Evolutionary conservation across 257 asterid species (phyloP).

Genomic region (Schizonepeta tenuifolia): DNA sequence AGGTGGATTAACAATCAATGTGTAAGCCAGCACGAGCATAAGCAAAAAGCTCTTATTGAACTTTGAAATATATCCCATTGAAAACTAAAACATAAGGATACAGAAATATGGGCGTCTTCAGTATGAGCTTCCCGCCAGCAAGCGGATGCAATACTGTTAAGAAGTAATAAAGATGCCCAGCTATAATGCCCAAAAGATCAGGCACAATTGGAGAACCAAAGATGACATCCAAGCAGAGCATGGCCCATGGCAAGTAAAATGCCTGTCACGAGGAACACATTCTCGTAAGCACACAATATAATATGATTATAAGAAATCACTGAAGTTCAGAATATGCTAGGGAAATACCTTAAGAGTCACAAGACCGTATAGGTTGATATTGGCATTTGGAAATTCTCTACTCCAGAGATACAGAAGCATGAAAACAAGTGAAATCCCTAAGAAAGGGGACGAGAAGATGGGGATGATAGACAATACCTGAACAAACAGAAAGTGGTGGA

Average conservation of each 20-base stretch:
- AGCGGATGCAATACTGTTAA: slow-evolving; percentile 91
- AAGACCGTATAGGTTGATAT: slow-evolving; percentile 83
- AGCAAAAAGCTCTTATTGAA: neutral
- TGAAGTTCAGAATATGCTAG: slow-evolving; percentile 16
- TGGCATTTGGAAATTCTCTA: slow-evolving; percentile 90
- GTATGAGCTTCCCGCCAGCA: slow-evolving; percentile 75
- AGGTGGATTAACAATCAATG: neutral
- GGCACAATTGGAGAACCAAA: slow-evolving; percentile 80
- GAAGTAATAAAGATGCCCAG: slow-evolving; percentile 94
- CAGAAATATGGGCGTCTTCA: slow-evolving; percentile 80
- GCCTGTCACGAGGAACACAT: slow-evolving; percentile 57
- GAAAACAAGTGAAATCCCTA: slow-evolving; percentile 90
- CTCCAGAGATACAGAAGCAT: slow-evolving; percentile 98
- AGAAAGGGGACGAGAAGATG: slow-evolving; percentile 62
- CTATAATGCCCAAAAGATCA: slow-evolving; percentile 82
- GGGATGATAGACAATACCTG: slow-evolving; percentile 84
- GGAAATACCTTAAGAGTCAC: slow-evolving; percentile 74
- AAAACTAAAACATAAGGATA: slow-evolving; percentile 65
- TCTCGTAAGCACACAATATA: slow-evolving; percentile 13
- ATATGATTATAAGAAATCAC: neutral
- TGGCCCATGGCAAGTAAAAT: slow-evolving; percentile 98
- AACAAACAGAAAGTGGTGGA: slow-evolving; percentile 29
- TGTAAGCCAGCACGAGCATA: neutral
- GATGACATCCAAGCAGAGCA: slow-evolving; percentile 87
- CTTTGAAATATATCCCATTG: neutral